Base-by-base conservation (phyloP, 2,329 filamentous ascomycete genomes). In the Shiraia sp. region DNA sequence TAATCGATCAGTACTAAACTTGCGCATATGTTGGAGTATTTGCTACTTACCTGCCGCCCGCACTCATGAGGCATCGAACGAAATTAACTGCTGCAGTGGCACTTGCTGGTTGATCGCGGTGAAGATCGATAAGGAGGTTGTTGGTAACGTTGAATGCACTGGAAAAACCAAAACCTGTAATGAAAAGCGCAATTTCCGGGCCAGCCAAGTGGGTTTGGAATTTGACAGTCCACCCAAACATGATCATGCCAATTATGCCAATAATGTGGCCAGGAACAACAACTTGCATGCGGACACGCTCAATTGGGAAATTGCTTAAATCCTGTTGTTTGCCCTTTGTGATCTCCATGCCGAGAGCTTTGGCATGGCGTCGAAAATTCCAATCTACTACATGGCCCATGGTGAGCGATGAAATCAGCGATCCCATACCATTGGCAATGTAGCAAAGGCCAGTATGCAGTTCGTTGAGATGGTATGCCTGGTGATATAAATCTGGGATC, bases 291-390 rank as follows among this genome's bases (percentile, higher is more conserved):
- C 74, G 65, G 2, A 70, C 70, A 12, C 63, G 61, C 47, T 77
- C 79, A 30, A 82, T 74, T 0, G 78, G 74, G 42, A 81, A 81
- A 19, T 73, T 60, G 4, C 57, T 54, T n/a, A 83, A 63, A 42
- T 80, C 74, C 40, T 77, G 72, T 12, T 75, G 77, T 8, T 81
- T 79, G 49, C 79, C 82, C 43, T 74, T 77, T 47, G 80, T 79
- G 49, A 89, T 79, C 2, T 73, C 70, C 42, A 90, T 73, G 5
- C 82, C 82, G 12, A 85, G 72, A 23, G 77, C 75, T 34, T 72
- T 75, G 1, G 87, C 86, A 32, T 83, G 78, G 27, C 86, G 79
- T 6, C 82, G 77, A 65, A 88, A 95, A 64, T 90, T 90, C 75
- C 80, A 83, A 65, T 89, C 86, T 25, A 88, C 76, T 1, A 82